Conservation (phyloP, 345 rosid genomes). For the Hibiscus mutabilis region DNA sequence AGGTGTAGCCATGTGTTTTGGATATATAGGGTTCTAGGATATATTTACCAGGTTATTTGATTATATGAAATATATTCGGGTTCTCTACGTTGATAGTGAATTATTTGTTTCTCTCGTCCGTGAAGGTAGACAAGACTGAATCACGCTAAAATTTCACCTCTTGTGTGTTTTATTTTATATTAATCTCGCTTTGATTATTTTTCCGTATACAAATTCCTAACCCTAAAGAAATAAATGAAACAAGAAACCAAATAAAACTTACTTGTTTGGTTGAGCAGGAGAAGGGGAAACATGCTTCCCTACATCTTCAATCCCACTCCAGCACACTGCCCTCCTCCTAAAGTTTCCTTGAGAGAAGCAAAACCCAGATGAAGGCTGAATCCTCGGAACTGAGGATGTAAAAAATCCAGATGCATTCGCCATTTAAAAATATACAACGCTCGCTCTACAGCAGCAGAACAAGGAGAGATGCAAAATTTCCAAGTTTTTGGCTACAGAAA, state of each 20-base stretch:
- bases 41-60: too few relatives aligned
- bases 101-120: too few relatives aligned
- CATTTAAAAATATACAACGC: slow-evolving; percentile 28
- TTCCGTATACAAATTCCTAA: too few relatives aligned
- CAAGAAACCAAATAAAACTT: neutral
- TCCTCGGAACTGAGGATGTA: slow-evolving; percentile 53
- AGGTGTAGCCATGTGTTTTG: too few relatives aligned
- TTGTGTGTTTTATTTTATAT: too few relatives aligned
- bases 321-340: slow-evolving; percentile 45
- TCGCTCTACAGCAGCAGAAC: too few relatives aligned
- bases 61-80: too few relatives aligned
- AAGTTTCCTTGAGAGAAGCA: slow-evolving; percentile 22
- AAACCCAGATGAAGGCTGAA: slow-evolving; percentile 55
- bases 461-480: neutral
- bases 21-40: too few relatives aligned
- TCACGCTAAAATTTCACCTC: too few relatives aligned
- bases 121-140: too few relatives aligned
- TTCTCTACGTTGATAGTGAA: too few relatives aligned
- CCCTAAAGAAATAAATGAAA: neutral
- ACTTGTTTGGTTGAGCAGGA: slow-evolving; percentile 51
- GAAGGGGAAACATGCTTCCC: slow-evolving; percentile 41
- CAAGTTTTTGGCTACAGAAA: neutral
- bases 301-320: slow-evolving; percentile 36
- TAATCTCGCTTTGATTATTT: too few relatives aligned
- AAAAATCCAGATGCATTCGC: slow-evolving; percentile 70